Base-by-base conservation (phyloP, 441 rosid genomes). In the Hura crepitans region DNA sequence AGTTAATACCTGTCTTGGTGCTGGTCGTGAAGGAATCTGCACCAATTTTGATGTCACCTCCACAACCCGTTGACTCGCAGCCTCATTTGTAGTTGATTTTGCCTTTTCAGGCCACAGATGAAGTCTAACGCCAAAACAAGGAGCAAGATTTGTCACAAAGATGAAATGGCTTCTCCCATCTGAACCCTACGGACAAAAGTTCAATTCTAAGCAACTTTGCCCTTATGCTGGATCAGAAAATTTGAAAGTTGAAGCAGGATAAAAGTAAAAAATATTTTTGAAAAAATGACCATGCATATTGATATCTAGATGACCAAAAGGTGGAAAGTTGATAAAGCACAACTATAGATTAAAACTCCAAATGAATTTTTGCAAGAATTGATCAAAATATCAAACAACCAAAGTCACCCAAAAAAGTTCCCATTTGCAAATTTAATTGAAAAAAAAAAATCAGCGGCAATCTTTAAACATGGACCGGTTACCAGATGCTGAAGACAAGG, bases 31-130 rank as follows among this genome's bases (percentile, higher is more conserved):
- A 49, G 97, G 97, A 79, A 95, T 92, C 80, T 83, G 96, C 82
- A 87, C 93, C 96, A 95, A 87, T 81, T 88, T 92, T 70, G 96
- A 85, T 53, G 99, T 95, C 76, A 95, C 92, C 78, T 95, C 99
- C 51, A 84, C 53, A 72, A 86, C 83, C 80, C 84, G 85, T 81
- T 79, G 83, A 76, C 82, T 77, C 22, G 84, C 83, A 72, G 94
- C 90, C 70, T 77, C 65, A 55, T 87, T 80, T 60, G 83, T 74
- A 73, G 77, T 72, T 71, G 85, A 78, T 60, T 82, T 81, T 61
- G 79, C 92, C 81, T 82, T 92, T 74, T 86, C 91, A 76, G 97
- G 89, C 99, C 99, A 95, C 45, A 95, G 77, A 77, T 95, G 97
- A 81, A 95, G 79, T 86, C 98, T 88, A 70, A 90, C 89, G 45